phyloP scores from a whole-genome alignment of 2,329 filamentous ascomycete genomes.

The Alternaria sp. region DNA sequence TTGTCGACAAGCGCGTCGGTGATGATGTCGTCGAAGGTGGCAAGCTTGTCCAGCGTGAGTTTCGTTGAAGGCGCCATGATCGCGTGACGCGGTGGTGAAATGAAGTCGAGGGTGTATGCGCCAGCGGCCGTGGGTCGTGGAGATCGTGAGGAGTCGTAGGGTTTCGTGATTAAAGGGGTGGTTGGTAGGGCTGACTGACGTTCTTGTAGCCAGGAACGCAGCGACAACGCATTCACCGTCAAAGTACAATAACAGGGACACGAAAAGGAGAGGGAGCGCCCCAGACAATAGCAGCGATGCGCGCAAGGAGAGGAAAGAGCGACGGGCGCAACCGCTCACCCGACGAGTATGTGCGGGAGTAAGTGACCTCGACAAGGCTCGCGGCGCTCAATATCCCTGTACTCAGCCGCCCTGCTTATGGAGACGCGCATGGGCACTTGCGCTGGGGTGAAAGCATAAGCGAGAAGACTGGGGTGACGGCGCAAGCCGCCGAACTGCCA shows the following conservation, averaged over 20 bases:
- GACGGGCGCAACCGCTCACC: conserved; percentile 29
- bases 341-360: conserved; percentile 31
- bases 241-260: conserved; percentile 22
- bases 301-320: conserved; percentile 33
- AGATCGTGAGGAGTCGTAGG: conserved; percentile 7
- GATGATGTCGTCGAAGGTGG: conserved; percentile 92
- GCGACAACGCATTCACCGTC: conserved; percentile 31
- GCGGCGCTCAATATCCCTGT: conserved; percentile 4
- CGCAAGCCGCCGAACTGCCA: not conserved
- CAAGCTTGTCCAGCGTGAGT: conserved; percentile 88
- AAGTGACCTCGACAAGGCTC: conserved; percentile 24
- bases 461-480: conserved; percentile 9
- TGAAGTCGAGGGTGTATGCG: not conserved
- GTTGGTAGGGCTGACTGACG: conserved; percentile 37
- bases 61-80: conserved; percentile 64
- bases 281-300: conserved; percentile 20
- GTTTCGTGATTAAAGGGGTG: conserved; percentile 19
- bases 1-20: conserved; percentile 96
- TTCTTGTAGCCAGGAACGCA: conserved; percentile 22
- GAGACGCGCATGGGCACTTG: conserved; percentile 8
- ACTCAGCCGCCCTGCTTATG: conserved; percentile 11
- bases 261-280: conserved; percentile 37
- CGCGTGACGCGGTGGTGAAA: conserved; percentile 16
- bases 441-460: conserved; percentile 16
- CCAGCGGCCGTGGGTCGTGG: not conserved